Evolutionary conservation across 352 stramenopile genomes (phyloP).

Genomic region (Plasmopara viticola): DNA sequence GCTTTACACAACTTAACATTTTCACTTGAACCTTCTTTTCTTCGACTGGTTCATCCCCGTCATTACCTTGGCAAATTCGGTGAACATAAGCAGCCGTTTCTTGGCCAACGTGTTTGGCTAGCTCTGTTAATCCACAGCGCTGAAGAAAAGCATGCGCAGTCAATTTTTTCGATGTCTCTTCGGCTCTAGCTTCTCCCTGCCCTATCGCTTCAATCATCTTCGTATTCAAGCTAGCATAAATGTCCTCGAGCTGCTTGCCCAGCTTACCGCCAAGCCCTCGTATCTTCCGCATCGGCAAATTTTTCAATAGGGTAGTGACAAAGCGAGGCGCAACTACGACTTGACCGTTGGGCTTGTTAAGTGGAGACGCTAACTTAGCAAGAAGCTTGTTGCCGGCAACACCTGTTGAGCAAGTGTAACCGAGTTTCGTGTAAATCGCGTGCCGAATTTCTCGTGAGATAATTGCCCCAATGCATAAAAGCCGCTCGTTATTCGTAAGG

Average conservation of each 20-base stretch:
- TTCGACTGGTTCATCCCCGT: constrained; percentile 67
- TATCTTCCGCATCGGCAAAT: constrained; percentile 65
- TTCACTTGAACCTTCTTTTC: constrained; percentile 62
- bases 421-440: constrained; percentile 47
- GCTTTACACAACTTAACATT: constrained; percentile 65
- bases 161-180: constrained; percentile 13
- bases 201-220: not conserved
- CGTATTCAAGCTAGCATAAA: constrained; percentile 41
- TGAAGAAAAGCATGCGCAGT: constrained; percentile 51
- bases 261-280: constrained; percentile 74
- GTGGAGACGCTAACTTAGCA: constrained; percentile 66
- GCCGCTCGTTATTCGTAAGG: constrained; percentile 50
- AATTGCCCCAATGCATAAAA: constrained; percentile 55
- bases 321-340: constrained; percentile 65
- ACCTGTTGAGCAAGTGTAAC: constrained; percentile 78
- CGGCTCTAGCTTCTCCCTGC: constrained; percentile 3
- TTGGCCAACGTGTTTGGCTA: constrained; percentile 47
- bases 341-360: constrained; percentile 81
- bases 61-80: constrained; percentile 53
- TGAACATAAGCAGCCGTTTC: constrained; percentile 56
- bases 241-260: constrained; percentile 53
- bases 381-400: constrained; percentile 75
- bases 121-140: constrained; percentile 40
- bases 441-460: constrained; percentile 72
- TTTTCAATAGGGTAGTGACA: constrained; percentile 55